phyloP scores from a whole-genome alignment of 1,284 basidiomycete species.

The Leccinum subfulvum region DNA sequence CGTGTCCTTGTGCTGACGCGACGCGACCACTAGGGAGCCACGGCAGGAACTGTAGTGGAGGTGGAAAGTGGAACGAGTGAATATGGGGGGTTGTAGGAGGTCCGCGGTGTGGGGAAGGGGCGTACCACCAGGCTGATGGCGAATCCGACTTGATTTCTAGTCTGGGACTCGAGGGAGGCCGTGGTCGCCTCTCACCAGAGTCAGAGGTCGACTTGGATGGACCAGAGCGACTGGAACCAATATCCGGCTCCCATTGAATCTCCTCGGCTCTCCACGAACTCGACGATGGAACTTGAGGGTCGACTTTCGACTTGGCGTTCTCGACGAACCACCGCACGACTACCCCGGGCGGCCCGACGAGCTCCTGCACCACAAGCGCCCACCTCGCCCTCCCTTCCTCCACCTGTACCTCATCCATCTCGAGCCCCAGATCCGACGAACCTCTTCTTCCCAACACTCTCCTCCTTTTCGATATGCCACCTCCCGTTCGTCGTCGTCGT shows the following conservation, averaged over 20 bases:
- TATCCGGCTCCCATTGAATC: conserved; percentile 19
- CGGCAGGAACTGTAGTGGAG: conserved; percentile 14
- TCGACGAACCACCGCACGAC: conserved; percentile 8
- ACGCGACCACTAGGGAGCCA: conserved; percentile 24
- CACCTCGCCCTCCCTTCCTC: conserved; percentile 26
- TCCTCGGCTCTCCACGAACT: neutral
- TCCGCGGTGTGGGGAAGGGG: conserved; percentile 7
- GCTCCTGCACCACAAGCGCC: conserved; percentile 20
- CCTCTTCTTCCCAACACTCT: neutral
- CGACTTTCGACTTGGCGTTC: neutral
- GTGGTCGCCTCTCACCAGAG: conserved; percentile 2
- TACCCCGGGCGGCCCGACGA: conserved; percentile 25
- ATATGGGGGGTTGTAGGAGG: conserved; percentile 7
- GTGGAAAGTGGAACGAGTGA: conserved; percentile 17
- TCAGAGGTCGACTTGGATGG: neutral
- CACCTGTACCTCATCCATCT: conserved; percentile 24
- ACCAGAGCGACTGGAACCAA: neutral
- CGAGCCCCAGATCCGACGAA: conserved; percentile 5
- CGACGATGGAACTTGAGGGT: neutral
- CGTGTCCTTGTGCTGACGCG: too few relatives aligned
- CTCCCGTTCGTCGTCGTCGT: neutral
- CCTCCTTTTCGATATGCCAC: neutral
- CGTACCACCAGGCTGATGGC: conserved; percentile 14
- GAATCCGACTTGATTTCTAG: conserved; percentile 14
- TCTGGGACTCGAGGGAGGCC: conserved; percentile 4